A percentile compares a stretch with the other conserved stretches of the same genome.
Evolutionary conservation across 2,329 filamentous ascomycete genomes (phyloP).

Genomic region (Pseudogymnoascus sp.): DNA sequence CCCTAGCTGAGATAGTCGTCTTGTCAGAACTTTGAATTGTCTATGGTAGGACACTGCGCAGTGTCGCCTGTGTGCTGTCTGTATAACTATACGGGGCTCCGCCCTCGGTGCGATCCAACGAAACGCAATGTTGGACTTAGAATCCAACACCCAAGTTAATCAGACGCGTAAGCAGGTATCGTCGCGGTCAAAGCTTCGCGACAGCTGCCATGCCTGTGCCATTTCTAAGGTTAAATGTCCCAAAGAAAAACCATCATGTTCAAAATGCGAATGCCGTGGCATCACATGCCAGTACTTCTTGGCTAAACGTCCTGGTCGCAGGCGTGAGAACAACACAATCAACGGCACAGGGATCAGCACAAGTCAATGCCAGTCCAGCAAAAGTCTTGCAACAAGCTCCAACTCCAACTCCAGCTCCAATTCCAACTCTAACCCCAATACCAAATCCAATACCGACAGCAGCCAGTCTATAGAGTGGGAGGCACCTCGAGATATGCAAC

Average conservation of each 20-base stretch:
- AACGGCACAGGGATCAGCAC: neutral
- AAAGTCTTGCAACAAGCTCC: neutral
- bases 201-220: conserved; percentile 35
- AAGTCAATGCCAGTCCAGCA: neutral
- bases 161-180: neutral
- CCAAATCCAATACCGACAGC: neutral
- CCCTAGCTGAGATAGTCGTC: neutral
- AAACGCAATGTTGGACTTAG: neutral
- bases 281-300: conserved; percentile 31
- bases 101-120: conserved; percentile 7
- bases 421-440: neutral
- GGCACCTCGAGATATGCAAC: neutral
- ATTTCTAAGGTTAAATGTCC: conserved; percentile 33
- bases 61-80: neutral
- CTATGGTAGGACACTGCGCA: neutral
- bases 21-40: neutral
- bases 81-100: conserved; percentile 2
- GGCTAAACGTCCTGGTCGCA: conserved; percentile 28
- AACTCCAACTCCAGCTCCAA: neutral
- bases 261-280: conserved; percentile 30
- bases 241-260: conserved; percentile 33
- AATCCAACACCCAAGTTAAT: neutral
- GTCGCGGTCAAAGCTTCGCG: conserved; percentile 28
- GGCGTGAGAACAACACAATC: conserved; percentile 16
- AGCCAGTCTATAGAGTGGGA: neutral